A percentile compares a stretch with the other conserved stretches of the same genome.
phyloP scores from a whole-genome alignment of 2,329 filamentous ascomycete genomes.

The Tolypocladium inflatum region DNA sequence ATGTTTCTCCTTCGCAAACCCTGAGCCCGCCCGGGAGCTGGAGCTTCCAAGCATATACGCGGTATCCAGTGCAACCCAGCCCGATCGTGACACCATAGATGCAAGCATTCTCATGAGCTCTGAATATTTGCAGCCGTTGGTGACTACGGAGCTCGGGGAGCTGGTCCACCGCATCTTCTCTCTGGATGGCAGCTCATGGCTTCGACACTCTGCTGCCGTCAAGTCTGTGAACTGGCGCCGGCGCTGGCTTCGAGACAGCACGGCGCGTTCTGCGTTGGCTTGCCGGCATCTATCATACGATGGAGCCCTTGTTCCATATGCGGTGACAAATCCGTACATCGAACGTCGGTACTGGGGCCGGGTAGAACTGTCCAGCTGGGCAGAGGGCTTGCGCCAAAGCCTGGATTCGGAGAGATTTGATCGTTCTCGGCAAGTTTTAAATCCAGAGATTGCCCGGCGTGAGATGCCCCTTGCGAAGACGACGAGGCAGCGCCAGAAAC shows the following conservation, averaged over 20 bases:
- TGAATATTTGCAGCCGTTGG: constrained; percentile 75
- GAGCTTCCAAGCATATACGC: constrained; percentile 49
- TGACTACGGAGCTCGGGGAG: constrained; percentile 60
- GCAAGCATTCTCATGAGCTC: constrained; percentile 89
- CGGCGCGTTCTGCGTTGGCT: constrained; percentile 3
- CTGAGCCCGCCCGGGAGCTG: constrained; percentile 13
- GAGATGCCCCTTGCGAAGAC: constrained; percentile 6
- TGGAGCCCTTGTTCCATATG: neutral
- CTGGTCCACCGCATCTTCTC: constrained; percentile 72
- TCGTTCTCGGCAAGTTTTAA: constrained; percentile 2
- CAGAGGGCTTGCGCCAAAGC: constrained; percentile 24
- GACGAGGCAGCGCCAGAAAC: neutral
- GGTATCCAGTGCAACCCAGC: constrained; percentile 63
- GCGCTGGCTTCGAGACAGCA: constrained; percentile 10
- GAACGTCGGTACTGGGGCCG: constrained; percentile 17
- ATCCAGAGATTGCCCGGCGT: neutral
- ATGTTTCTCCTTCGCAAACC: constrained; percentile 55
- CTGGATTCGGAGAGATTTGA: constrained; percentile 21
- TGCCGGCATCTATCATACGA: neutral
- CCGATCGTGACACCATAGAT: constrained; percentile 78
- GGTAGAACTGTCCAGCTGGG: constrained; percentile 26
- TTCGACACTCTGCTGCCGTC: constrained; percentile 73
- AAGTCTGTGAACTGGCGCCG: constrained; percentile 69
- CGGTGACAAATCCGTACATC: constrained; percentile 6
- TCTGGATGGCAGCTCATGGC: constrained; percentile 65